These are phyloP conservation scores for Scalesia atractyloides DNA, from an alignment of 129 eudicot genomes.

Conservation along the genomic window DNA sequence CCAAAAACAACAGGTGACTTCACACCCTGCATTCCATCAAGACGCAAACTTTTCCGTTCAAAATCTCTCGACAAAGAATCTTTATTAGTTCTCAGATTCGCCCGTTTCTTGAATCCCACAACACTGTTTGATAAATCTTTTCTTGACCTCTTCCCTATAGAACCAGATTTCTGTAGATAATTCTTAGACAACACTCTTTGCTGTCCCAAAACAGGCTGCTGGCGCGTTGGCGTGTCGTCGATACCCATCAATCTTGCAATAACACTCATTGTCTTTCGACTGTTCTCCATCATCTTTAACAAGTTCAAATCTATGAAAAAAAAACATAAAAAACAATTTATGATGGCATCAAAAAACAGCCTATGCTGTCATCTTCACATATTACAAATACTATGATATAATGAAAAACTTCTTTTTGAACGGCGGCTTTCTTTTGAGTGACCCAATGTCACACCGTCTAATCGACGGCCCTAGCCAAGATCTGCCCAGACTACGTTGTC, in stretches of 20 bases:
- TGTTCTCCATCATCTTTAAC: conserved; percentile 47
- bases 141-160: conserved; percentile 50
- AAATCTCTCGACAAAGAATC: background rate
- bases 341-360: background rate
- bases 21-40: conserved; percentile 18
- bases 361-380: too few species aligned
- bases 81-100: conserved; percentile 13
- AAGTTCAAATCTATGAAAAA: conserved; percentile 25
- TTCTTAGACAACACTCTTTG: conserved; percentile 55
- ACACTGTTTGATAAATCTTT: conserved; percentile 17
- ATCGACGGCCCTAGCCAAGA: too few species aligned
- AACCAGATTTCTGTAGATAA: conserved; percentile 54
- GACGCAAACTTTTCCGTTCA: background rate
- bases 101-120: conserved; percentile 24
- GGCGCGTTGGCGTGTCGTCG: conserved; percentile 34
- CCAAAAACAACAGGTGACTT: background rate
- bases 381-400: too few species aligned
- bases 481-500: too few species aligned
- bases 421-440: too few species aligned
- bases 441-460: too few species aligned
- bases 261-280: conserved; percentile 45
- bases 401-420: too few species aligned
- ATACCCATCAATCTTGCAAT: conserved; percentile 72
- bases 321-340: background rate
- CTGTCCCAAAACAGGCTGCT: conserved; percentile 26